A percentile compares a stretch with the other conserved stretches of the same genome.
phyloP scores from a whole-genome alignment of 176 grass and related monocot genomes.

The Alloteropsis semialata region DNA sequence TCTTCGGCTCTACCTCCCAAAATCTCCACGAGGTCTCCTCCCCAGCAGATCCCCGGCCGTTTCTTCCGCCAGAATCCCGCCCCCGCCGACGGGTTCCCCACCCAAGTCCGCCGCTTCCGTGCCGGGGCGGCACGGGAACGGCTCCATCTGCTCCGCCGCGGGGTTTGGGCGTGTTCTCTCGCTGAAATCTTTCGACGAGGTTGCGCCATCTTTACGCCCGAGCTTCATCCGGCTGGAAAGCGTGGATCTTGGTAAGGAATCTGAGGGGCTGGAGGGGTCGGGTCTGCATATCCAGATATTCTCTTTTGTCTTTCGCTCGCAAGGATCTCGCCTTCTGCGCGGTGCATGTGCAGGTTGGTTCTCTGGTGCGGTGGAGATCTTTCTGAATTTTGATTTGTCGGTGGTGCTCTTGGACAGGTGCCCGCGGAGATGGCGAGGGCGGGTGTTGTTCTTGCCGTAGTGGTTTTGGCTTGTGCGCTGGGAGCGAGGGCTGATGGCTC shows the following conservation, averaged over 20 bases:
- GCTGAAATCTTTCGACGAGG: neutral
- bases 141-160: neutral
- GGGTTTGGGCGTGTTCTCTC: neutral
- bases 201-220: neutral
- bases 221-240: neutral
- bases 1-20: neutral
- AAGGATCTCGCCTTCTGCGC: neutral
- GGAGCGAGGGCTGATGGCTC: conserved; percentile 58
- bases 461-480: conserved; percentile 50
- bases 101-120: neutral
- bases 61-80: neutral
- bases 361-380: neutral
- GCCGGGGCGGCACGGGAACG: neutral
- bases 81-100: neutral
- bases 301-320: neutral
- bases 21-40: neutral
- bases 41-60: neutral
- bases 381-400: neutral
- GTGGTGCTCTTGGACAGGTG: conserved; percentile 9
- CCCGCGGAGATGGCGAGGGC: conserved; percentile 6
- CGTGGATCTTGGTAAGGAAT: conserved; percentile 6
- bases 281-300: neutral
- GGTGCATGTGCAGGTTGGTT: neutral
- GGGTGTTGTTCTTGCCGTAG: conserved; percentile 36
- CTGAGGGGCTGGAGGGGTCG: neutral